Evolutionary conservation across 1,139 yeast species (phyloP).

Genomic region (Candida glucosophila): DNA sequence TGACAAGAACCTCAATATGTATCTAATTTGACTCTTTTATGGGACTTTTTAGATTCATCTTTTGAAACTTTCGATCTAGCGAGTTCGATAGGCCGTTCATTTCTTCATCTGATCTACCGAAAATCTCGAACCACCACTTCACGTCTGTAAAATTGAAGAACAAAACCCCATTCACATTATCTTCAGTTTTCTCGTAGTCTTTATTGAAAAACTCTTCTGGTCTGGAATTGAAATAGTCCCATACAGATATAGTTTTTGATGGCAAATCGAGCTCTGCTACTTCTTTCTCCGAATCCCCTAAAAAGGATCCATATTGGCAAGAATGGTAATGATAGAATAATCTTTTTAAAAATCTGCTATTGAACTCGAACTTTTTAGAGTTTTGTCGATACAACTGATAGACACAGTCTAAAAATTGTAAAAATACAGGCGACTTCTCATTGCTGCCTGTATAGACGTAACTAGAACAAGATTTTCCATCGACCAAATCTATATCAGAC

Average conservation of each 20-base stretch:
- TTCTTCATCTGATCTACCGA: slow-evolving; percentile 70
- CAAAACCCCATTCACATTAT: slow-evolving; percentile 32
- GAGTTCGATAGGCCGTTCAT: slow-evolving; percentile 57
- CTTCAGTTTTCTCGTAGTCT: slow-evolving; percentile 24
- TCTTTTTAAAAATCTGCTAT: slow-evolving; percentile 78
- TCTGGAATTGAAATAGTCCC: slow-evolving; percentile 89
- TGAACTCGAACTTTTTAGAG: slow-evolving; percentile 73
- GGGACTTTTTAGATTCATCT: slow-evolving; percentile 16
- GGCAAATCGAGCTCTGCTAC: slow-evolving; percentile 24
- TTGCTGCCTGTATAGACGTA: slow-evolving; percentile 28
- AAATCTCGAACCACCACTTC: slow-evolving; percentile 83
- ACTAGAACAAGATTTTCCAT: slow-evolving; percentile 7
- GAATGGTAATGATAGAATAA: slow-evolving; percentile 82
- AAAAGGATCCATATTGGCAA: slow-evolving; percentile 89
- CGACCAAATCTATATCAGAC: slow-evolving; percentile 5
- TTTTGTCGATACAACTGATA: slow-evolving; percentile 69
- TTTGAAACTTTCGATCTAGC: slow-evolving; percentile 34
- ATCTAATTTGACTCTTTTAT: no score
- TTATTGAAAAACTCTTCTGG: slow-evolving; percentile 60
- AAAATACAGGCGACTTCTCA: slow-evolving; percentile 80
- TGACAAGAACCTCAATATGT: no score
- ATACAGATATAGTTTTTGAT: slow-evolving; percentile 58
- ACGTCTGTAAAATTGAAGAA: slow-evolving; percentile 62
- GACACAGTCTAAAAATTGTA: slow-evolving; percentile 85
- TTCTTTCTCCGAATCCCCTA: slow-evolving; percentile 69